Evolutionary conservation across 1,284 basidiomycete species (phyloP).

Genomic region (Termitomyces sp.): DNA sequence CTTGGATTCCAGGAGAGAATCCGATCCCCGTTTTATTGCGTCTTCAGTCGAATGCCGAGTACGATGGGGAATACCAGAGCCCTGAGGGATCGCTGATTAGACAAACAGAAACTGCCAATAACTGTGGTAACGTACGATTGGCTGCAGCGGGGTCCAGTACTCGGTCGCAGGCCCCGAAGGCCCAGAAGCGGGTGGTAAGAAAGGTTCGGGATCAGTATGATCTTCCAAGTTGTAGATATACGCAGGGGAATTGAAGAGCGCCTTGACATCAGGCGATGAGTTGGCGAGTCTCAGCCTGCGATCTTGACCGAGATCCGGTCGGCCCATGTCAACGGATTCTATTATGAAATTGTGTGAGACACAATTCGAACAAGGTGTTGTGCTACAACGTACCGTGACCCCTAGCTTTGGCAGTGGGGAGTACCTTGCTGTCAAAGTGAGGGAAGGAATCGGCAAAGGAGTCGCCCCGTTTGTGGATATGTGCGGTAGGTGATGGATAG

Average conservation of each 20-base stretch:
- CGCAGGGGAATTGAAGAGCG: constrained; percentile 80
- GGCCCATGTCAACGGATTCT: constrained; percentile 76
- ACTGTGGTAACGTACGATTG: constrained; percentile 50
- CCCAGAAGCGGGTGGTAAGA: constrained; percentile 41
- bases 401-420: constrained; percentile 70
- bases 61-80: constrained; percentile 60
- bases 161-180: constrained; percentile 38
- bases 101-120: neutral
- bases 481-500: constrained; percentile 68
- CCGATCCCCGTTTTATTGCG: constrained; percentile 78
- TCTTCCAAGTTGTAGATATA: constrained; percentile 75
- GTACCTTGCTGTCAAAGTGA: constrained; percentile 93
- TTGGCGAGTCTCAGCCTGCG: constrained; percentile 77
- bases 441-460: constrained; percentile 94
- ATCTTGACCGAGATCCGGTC: constrained; percentile 66
- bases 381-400: constrained; percentile 48
- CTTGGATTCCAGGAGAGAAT: constrained; percentile 83
- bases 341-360: constrained; percentile 10
- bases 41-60: constrained; percentile 62
- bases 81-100: constrained; percentile 34
- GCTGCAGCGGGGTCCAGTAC: constrained; percentile 73
- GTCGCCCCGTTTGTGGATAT: constrained; percentile 79
- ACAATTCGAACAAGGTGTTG: constrained; percentile 1
- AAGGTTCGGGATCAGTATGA: constrained; percentile 57
- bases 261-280: constrained; percentile 93